Percentiles rank a stretch among this genome's conserved stretches.
These are phyloP conservation scores for Cladosporium sp. DNA, from an alignment of 2,329 filamentous ascomycete species.

Conservation along the genomic window DNA sequence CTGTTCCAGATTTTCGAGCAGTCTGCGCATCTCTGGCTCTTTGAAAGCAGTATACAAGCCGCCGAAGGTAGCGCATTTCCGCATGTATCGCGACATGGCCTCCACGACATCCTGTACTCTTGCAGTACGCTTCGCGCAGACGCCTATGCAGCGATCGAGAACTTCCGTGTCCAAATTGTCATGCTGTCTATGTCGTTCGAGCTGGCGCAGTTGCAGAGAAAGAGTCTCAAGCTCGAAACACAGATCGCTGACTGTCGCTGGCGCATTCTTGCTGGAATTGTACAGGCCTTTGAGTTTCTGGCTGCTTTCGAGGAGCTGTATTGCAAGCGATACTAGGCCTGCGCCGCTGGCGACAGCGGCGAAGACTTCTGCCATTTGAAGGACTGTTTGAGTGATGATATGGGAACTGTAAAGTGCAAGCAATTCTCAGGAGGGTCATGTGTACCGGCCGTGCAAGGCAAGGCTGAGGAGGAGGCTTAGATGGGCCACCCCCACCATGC, in stretches of 20 bases:
- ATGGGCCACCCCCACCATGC: neutral
- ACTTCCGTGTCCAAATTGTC: slow-evolving; percentile 1
- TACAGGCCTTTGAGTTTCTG: slow-evolving; percentile 13
- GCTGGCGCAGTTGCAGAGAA: slow-evolving; percentile 4
- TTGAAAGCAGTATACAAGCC: slow-evolving; percentile 12
- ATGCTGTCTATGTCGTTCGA: neutral
- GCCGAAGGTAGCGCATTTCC: neutral
- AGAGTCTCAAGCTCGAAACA: slow-evolving; percentile 10
- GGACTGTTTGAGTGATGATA: neutral
- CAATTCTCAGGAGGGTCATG: no score
- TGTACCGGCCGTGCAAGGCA: no score
- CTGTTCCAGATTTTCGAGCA: slow-evolving; percentile 6
- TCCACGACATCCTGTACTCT: neutral
- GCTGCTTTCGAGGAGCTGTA: slow-evolving; percentile 14
- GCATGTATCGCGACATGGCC: neutral
- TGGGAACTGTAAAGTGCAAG: no score
- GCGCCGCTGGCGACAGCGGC: slow-evolving; percentile 13
- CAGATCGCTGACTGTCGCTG: neutral
- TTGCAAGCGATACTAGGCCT: slow-evolving; percentile 13
- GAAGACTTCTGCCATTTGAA: slow-evolving; percentile 12
- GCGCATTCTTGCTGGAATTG: slow-evolving; percentile 12
- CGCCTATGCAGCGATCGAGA: slow-evolving; percentile 1
- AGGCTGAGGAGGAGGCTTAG: neutral
- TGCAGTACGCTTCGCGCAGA: neutral
- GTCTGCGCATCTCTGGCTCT: slow-evolving; percentile 7